Evolutionary conservation across 2,329 filamentous ascomycete genomes (phyloP).

Genomic region (Macroventuria anomochaeta): DNA sequence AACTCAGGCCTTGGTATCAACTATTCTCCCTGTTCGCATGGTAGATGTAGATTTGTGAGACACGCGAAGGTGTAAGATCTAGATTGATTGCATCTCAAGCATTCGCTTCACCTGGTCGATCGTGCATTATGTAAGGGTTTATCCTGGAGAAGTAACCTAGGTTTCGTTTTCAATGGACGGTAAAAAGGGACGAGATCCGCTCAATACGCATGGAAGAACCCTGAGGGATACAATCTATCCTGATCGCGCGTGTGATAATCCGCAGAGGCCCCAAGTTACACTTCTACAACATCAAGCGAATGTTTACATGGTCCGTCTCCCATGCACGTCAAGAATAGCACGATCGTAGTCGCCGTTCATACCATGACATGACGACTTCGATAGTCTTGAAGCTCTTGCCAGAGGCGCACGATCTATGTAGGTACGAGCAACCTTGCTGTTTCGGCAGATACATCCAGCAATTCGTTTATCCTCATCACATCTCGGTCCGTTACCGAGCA

Average conservation of each 20-base stretch:
- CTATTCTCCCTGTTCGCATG: neutral
- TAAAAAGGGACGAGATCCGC: neutral
- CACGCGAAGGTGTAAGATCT: neutral
- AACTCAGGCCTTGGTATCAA: too few species aligned
- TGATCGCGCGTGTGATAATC: conserved; percentile 6
- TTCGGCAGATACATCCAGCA: conserved; percentile 2
- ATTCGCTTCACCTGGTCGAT: neutral
- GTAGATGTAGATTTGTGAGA: too few species aligned
- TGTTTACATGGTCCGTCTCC: neutral
- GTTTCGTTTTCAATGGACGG: neutral
- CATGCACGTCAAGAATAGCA: neutral
- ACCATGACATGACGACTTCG: neutral
- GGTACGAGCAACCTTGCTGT: conserved; percentile 1
- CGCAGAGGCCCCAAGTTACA: conserved; percentile 8
- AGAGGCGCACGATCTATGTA: neutral
- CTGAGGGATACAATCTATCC: conserved; percentile 3
- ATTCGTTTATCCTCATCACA: neutral
- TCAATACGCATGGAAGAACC: conserved; percentile 4
- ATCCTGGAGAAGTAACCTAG: neutral
- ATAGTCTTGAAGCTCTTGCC: neutral
- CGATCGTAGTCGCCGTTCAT: neutral
- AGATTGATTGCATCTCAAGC: neutral
- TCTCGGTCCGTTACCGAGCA: conserved; percentile 14
- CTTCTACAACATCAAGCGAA: neutral
- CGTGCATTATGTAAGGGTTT: conserved; percentile 1